phyloP scores from a whole-genome alignment of 768 basidiomycete species.

The Agrocybe pediades region DNA sequence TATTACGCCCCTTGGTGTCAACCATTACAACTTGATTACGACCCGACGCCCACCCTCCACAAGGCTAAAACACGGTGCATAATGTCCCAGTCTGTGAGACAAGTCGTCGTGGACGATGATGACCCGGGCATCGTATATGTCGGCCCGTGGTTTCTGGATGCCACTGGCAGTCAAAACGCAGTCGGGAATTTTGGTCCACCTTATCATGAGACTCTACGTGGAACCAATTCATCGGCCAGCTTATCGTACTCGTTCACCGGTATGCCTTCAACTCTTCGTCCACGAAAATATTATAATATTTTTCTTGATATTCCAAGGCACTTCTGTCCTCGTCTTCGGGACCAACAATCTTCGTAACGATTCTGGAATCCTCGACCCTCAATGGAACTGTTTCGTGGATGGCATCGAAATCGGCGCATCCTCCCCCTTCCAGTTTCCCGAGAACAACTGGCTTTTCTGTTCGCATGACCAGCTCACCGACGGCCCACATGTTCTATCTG shows the following conservation, averaged over 20 bases:
- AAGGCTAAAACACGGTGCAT: no score
- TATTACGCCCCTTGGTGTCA: no score
- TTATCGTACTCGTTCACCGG: not conserved
- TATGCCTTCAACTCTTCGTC: no score
- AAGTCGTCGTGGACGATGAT: no score
- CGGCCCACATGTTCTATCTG: conserved; percentile 25
- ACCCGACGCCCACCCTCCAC: no score
- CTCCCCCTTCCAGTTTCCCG: conserved; percentile 1
- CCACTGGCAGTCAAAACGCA: not conserved
- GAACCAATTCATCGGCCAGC: not conserved
- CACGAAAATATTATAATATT: no score
- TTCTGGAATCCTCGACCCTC: conserved; percentile 14
- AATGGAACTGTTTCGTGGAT: conserved; percentile 18
- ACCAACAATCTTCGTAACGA: conserved; percentile 8
- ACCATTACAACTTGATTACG: no score
- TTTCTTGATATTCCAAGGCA: no score
- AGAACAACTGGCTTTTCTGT: conserved; percentile 16
- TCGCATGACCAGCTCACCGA: conserved; percentile 12
- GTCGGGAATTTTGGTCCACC: not conserved
- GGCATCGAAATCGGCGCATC: not conserved
- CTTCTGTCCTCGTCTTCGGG: conserved; percentile 6
- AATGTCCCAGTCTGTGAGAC: no score
- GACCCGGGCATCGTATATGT: not conserved
- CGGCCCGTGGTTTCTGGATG: not conserved
- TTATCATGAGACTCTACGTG: not conserved